A percentile compares a stretch with the other conserved stretches of the same genome.
Evolutionary conservation across 2,329 filamentous ascomycete genomes (phyloP).

Genomic region (Xylariaceae sp.): DNA sequence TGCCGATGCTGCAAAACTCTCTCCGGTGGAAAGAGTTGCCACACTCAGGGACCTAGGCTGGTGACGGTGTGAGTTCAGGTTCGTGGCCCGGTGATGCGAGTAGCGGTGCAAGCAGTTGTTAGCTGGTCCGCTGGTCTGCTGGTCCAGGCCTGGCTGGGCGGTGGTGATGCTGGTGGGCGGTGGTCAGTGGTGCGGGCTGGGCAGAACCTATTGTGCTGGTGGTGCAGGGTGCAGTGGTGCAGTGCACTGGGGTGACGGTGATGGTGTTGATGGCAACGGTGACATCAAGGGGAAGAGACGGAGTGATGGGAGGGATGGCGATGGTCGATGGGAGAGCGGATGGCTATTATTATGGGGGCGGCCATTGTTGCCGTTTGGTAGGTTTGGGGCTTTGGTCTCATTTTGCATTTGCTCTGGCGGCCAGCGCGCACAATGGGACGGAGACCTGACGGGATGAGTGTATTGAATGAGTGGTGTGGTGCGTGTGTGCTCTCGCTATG

Average conservation of each 20-base stretch:
- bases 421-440: conserved; percentile 27
- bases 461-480: not conserved
- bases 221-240: conserved; percentile 9
- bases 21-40: too few species aligned
- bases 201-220: conserved; percentile 2
- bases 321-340: conserved; percentile 25
- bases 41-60: too few species aligned
- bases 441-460: not conserved
- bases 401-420: conserved; percentile 32
- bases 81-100: too few species aligned
- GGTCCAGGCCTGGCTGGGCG: not conserved
- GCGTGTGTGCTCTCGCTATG: not conserved
- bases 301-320: conserved; percentile 20
- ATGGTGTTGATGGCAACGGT: conserved; percentile 18
- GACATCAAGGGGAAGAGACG: conserved; percentile 9
- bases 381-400: conserved; percentile 38
- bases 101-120: too few species aligned
- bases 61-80: too few species aligned
- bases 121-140: too few species aligned
- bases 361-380: conserved; percentile 34
- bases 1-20: too few species aligned
- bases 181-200: conserved; percentile 7
- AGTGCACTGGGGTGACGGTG: conserved; percentile 13
- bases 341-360: conserved; percentile 35
- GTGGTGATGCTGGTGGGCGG: conserved; percentile 15